A percentile compares a stretch with the other conserved stretches of the same genome.
Conservation (phyloP, 768 basidiomycete species). For the Boletus rubroflammeus region DNA sequence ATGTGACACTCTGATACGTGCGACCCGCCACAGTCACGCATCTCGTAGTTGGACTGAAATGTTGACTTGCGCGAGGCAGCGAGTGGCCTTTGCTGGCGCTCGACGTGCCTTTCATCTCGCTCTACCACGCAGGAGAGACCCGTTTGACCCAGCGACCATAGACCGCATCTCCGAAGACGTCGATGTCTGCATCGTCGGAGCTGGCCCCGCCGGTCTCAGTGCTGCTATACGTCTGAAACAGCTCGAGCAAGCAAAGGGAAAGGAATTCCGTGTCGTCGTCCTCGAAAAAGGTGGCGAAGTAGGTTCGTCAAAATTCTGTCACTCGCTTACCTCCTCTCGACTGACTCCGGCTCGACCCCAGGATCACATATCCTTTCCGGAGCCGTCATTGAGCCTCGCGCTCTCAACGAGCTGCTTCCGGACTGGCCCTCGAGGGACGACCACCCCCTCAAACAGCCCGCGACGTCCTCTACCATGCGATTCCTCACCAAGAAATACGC, state of each 20-base stretch:
- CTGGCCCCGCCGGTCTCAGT: constrained; percentile 89
- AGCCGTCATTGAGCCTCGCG: constrained; percentile 89
- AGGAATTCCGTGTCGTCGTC: constrained; percentile 86
- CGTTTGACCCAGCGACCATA: constrained; percentile 54
- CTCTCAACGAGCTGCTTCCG: constrained; percentile 87
- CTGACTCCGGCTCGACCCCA: constrained; percentile 27
- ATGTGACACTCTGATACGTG: not conserved
- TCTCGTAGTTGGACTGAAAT: not conserved
- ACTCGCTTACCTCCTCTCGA: not conserved
- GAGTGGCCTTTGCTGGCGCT: not conserved
- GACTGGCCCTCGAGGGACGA: constrained; percentile 65
- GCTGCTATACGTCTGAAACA: constrained; percentile 97
- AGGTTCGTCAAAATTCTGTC: constrained; percentile 48
- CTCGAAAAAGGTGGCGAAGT: constrained; percentile 94
- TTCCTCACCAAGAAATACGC: constrained; percentile 68
- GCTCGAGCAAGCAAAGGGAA: constrained; percentile 46
- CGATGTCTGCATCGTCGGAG: constrained; percentile 97
- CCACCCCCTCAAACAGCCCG: constrained; percentile 80
- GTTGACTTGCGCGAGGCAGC: not conserved
- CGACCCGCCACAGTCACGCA: not conserved
- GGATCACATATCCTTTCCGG: constrained; percentile 95
- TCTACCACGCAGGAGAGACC: constrained; percentile 24
- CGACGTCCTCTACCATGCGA: constrained; percentile 79
- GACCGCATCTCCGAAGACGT: constrained; percentile 89
- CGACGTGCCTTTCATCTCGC: constrained; percentile 20